Percentiles rank a stretch among this genome's conserved stretches.
phyloP scores from a whole-genome alignment of 164 flowering plant genomes.

The Aristolochia californica region DNA sequence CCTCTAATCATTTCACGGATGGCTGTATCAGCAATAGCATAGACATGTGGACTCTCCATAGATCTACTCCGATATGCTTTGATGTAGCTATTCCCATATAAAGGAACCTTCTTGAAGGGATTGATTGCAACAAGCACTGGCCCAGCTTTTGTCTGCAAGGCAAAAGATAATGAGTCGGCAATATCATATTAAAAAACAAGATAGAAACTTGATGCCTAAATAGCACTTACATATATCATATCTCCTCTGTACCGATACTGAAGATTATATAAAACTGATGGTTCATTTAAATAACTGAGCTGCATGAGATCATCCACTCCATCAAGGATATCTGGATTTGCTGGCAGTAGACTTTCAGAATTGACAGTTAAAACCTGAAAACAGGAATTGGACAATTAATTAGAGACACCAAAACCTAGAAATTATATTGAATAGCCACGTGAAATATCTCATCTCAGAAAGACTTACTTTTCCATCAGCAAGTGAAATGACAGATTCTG shows the following conservation, averaged over 20 bases:
- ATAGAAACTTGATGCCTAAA: slow-evolving; percentile 3
- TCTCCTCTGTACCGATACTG: slow-evolving; percentile 75
- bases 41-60: slow-evolving; percentile 82
- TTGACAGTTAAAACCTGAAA: slow-evolving; percentile 63
- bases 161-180: neutral
- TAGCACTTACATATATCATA: slow-evolving; percentile 75
- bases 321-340: slow-evolving; percentile 97
- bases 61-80: slow-evolving; percentile 77
- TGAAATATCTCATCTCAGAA: neutral
- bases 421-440: neutral
- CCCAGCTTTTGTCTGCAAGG: slow-evolving; percentile 89
- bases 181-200: neutral
- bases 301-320: slow-evolving; percentile 99
- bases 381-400: neutral
- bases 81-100: slow-evolving; percentile 78
- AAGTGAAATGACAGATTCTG: slow-evolving; percentile 52
- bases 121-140: slow-evolving; percentile 95
- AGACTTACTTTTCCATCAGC: slow-evolving; percentile 73
- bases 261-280: slow-evolving; percentile 91
- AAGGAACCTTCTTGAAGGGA: slow-evolving; percentile 79
- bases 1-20: slow-evolving; percentile 97
- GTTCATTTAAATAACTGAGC: slow-evolving; percentile 93
- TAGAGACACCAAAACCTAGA: neutral
- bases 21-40: slow-evolving; percentile 95
- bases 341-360: slow-evolving; percentile 53